These are phyloP conservation scores for Solanum boliviense DNA, from an alignment of 257 asterid genomes.

Conservation along the genomic window DNA sequence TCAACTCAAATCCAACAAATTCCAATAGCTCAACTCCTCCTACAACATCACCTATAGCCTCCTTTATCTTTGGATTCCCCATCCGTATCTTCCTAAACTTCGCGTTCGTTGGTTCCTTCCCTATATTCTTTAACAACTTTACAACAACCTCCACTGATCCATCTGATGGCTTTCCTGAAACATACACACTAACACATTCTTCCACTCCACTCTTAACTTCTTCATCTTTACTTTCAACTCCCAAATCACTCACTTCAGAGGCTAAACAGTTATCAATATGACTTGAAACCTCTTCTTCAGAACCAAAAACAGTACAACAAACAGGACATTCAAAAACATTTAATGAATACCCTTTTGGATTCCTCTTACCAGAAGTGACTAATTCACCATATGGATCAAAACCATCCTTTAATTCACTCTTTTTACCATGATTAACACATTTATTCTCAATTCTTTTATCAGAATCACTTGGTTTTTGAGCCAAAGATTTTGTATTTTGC, in stretches of 20 bases:
- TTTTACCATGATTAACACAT: conserved; percentile 8
- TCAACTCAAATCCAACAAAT: conserved; percentile 60
- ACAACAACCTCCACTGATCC: conserved; percentile 55
- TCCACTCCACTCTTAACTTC: conserved; percentile 30
- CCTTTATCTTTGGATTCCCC: conserved; percentile 89
- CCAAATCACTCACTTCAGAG: conserved; percentile 14
- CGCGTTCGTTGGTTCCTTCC: conserved; percentile 62
- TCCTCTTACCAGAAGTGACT: conserved; percentile 70
- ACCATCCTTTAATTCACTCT: conserved; percentile 20
- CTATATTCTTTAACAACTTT: conserved; percentile 54
- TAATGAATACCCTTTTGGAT: conserved; percentile 61
- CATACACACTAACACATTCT: conserved; percentile 43
- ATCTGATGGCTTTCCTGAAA: conserved; percentile 58
- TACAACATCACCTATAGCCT: conserved; percentile 61
- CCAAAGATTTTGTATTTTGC: conserved; percentile 6
- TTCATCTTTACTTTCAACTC: background rate
- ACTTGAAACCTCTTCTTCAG: conserved; percentile 68
- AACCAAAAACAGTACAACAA: conserved; percentile 53
- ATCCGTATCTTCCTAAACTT: conserved; percentile 84
- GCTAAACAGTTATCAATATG: conserved; percentile 71
- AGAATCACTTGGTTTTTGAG: conserved; percentile 15
- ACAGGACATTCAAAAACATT: conserved; percentile 77
- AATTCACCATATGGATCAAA: conserved; percentile 74
- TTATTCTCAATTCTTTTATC: conserved; percentile 16
- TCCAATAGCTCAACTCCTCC: conserved; percentile 90